Percentiles rank a stretch among this genome's conserved stretches.
phyloP scores from a whole-genome alignment of 306 rosid genomes.

The Citrullus amarus region DNA sequence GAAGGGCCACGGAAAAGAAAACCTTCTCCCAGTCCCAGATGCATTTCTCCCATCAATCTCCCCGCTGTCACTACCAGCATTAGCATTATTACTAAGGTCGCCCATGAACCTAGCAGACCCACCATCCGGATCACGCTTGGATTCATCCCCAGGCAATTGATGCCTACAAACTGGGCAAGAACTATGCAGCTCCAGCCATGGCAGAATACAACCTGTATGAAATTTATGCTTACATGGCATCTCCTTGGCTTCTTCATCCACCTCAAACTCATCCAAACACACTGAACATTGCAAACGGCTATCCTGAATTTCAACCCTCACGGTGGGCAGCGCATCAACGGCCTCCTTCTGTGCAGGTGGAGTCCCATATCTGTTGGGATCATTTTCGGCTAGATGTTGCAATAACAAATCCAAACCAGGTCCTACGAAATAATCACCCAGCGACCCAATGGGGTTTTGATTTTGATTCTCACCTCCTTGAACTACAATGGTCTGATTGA shows the following conservation, averaged over 20 bases:
- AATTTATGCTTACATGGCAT: constrained; percentile 83
- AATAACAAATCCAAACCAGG: constrained; percentile 63
- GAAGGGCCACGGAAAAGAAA: constrained; percentile 70
- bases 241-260: constrained; percentile 54
- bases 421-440: constrained; percentile 64
- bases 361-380: constrained; percentile 62
- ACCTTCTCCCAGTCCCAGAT: constrained; percentile 32
- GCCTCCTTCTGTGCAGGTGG: constrained; percentile 73
- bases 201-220: constrained; percentile 55
- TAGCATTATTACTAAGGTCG: constrained; percentile 17
- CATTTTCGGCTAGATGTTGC: constrained; percentile 79
- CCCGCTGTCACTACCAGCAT: constrained; percentile 5
- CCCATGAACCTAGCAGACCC: constrained; percentile 20
- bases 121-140: constrained; percentile 34
- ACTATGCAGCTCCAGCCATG: constrained; percentile 81
- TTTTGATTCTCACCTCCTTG: constrained; percentile 32
- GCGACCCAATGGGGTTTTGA: constrained; percentile 31
- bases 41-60: constrained; percentile 29
- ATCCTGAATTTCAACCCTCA: constrained; percentile 22
- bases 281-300: constrained; percentile 49
- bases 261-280: constrained; percentile 68
- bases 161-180: constrained; percentile 78
- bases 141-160: constrained; percentile 48
- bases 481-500: constrained; percentile 47
- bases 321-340: constrained; percentile 49